These are phyloP conservation scores for Candida pseudoglaebosa DNA, from an alignment of 805 yeast genomes.

Conservation along the genomic window DNA sequence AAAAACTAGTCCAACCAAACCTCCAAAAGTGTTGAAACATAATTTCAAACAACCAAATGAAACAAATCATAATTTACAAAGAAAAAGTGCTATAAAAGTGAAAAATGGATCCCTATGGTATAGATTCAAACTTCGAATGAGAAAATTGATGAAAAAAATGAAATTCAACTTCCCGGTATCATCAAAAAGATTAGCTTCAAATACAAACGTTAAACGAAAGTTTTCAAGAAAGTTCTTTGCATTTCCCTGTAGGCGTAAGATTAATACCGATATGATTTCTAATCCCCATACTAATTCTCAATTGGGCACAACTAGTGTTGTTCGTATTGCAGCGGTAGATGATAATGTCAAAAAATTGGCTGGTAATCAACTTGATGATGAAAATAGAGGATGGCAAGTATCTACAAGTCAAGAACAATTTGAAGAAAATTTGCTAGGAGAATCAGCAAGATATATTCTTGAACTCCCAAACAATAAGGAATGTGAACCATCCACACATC, in stretches of 20 bases:
- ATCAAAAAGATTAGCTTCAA: slow-evolving; percentile 19
- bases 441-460: too few species aligned
- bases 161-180: slow-evolving; percentile 23
- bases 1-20: too few species aligned
- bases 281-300: background rate
- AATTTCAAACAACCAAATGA: background rate
- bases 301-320: background rate
- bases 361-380: background rate
- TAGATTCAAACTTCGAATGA: slow-evolving; percentile 26
- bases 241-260: slow-evolving; percentile 12
- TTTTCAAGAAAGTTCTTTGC: slow-evolving; percentile 15
- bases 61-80: slow-evolving; percentile 10
- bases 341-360: background rate
- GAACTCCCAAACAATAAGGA: too few species aligned
- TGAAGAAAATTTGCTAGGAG: background rate
- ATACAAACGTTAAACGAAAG: slow-evolving; percentile 2
- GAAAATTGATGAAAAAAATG: slow-evolving; percentile 20
- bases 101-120: slow-evolving; percentile 31
- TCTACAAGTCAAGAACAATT: too few species aligned
- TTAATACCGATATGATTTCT: slow-evolving; percentile 4
- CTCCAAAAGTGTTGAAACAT: too few species aligned
- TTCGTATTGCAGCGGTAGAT: background rate
- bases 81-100: slow-evolving; percentile 31
- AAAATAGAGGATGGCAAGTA: too few species aligned
- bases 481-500: too few species aligned